phyloP scores from a whole-genome alignment of 139 green algal species.

The Zygnema circumcarinatum region DNA sequence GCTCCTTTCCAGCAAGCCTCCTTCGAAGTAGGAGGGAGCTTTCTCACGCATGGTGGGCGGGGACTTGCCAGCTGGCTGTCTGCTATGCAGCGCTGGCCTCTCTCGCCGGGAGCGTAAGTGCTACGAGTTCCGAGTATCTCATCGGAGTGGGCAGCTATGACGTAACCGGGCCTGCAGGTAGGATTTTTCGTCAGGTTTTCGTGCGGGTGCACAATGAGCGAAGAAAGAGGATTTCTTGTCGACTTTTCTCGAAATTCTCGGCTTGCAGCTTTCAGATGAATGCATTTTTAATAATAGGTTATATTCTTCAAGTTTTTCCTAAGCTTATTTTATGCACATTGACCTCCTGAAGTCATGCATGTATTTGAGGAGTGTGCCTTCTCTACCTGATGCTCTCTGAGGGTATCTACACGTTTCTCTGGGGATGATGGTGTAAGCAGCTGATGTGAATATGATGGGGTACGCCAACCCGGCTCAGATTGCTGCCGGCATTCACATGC shows the following conservation, averaged over 20 bases:
- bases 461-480: constrained; percentile 81
- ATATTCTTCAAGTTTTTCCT: background rate
- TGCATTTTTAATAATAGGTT: background rate
- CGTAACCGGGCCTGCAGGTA: constrained; percentile 28
- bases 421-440: no score
- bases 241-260: background rate
- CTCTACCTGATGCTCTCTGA: no score
- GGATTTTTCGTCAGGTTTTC: background rate
- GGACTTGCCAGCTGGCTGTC: no score
- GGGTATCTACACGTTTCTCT: no score
- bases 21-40: no score
- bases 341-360: no score
- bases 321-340: background rate
- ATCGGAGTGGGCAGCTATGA: constrained; percentile 27
- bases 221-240: no score
- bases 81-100: constrained; percentile 1
- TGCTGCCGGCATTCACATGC: constrained; percentile 76
- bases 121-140: constrained; percentile 12
- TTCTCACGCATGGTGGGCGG: no score
- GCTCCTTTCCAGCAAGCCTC: no score
- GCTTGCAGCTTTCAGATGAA: background rate
- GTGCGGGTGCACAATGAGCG: no score
- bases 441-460: constrained; percentile 88
- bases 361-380: no score
- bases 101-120: background rate